Evolutionary conservation across 257 asterid species (phyloP), one percentile per base, ranked within the genome.

Genomic region (Solanum peruvianum): DNA sequence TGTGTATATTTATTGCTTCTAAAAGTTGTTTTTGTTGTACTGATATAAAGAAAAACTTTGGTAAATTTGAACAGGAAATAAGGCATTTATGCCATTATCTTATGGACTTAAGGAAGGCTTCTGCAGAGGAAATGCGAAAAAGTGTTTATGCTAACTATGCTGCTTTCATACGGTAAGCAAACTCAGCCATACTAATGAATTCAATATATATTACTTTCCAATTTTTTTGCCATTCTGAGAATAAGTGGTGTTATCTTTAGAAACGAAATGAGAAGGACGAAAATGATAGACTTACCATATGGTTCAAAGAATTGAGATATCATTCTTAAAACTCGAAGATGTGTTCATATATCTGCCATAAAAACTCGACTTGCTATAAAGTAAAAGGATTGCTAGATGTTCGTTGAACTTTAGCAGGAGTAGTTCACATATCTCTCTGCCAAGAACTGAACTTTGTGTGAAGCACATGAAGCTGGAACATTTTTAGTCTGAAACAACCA

Each of bases 61-160:
- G 69, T 16, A 21, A 58, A 9, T 86, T 52, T 87, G 78, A 44
- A 70, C 97, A 96, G 99, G 98, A 96, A 92, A 93, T 95, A 67
- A 94, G 95, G 92, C 98, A 94, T 85, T 85, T 97, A 39, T 94
- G 98, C 92, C 83, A 87, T 39, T 90, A 94, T 93, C 98, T 97
- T 14, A 87, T 91, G 58, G 93, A 93, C 83, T 88, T 97, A 88
- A 94, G 93, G 95, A 97, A 94, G 92, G 98, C 97, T 76, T 97
- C 98, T 82, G 99, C 98, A 3, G 99, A 97, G 89, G 98, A 97
- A 92, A 97, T 95, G 98, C 91, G 98, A 14, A 97, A 91, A 89
- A 95, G 96, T 64, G 98, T 97, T 45, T 97, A 95, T 76, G 98
- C 99, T 62, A 95, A 97, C 88, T 97, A 97, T 88, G 89, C 97